These are phyloP conservation scores for Cercospora zeae-maydis DNA, from an alignment of 2,329 filamentous ascomycete species.

Conservation along the genomic window DNA sequence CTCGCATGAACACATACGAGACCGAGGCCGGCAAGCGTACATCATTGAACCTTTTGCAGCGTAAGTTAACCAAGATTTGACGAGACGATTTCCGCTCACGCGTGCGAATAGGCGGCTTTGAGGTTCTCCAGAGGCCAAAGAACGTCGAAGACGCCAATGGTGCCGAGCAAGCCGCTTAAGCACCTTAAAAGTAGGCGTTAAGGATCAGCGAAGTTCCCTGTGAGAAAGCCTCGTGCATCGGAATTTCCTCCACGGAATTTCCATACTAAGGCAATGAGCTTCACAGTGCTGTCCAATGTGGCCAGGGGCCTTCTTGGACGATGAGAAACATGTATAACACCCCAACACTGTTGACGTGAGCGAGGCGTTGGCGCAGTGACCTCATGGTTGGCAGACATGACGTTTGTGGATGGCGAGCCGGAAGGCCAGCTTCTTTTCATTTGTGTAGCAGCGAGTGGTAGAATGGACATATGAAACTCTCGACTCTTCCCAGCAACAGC, in stretches of 20 bases:
- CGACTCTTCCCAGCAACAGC: background rate
- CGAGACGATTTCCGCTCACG: background rate
- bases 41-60: slow-evolving; percentile 69
- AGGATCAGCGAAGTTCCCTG: slow-evolving; percentile 6
- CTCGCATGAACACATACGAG: slow-evolving; percentile 63
- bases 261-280: background rate
- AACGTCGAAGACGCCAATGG: slow-evolving; percentile 8
- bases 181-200: background rate
- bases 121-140: slow-evolving; percentile 45
- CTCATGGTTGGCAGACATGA: background rate
- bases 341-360: background rate
- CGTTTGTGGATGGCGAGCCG: background rate
- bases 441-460: slow-evolving; percentile 3
- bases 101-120: slow-evolving; percentile 43
- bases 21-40: slow-evolving; percentile 63
- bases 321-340: slow-evolving; percentile 1
- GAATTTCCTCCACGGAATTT: background rate
- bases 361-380: slow-evolving; percentile 1
- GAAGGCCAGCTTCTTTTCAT: slow-evolving; percentile 1
- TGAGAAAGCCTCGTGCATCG: background rate
- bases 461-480: background rate
- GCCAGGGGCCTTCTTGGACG: background rate
- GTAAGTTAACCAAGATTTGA: slow-evolving; percentile 55
- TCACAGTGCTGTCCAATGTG: background rate
- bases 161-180: slow-evolving; percentile 13